These are phyloP conservation scores for Achaetomium macrosporum DNA, from an alignment of 2,329 filamentous ascomycete genomes.

Conservation along the genomic window DNA sequence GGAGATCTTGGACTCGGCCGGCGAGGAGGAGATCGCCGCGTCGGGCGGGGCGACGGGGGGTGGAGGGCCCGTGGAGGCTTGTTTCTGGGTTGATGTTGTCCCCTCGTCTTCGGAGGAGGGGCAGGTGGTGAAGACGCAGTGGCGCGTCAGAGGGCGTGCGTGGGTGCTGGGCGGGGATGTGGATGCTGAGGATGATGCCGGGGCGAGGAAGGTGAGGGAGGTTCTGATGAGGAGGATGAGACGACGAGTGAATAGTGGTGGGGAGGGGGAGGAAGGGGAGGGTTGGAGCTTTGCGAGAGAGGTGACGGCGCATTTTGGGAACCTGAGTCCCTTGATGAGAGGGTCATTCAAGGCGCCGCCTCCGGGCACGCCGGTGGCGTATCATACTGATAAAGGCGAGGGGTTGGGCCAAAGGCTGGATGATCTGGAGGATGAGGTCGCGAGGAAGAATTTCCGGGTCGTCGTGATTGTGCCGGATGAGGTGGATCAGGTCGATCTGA, in stretches of 20 bases:
- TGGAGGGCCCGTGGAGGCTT: slow-evolving; percentile 70
- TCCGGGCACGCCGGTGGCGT: slow-evolving; percentile 56
- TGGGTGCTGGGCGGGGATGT: slow-evolving; percentile 68
- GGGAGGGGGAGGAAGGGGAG: slow-evolving; percentile 28
- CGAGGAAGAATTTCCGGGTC: slow-evolving; percentile 72
- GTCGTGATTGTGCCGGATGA: slow-evolving; percentile 74
- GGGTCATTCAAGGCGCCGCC: slow-evolving; percentile 68
- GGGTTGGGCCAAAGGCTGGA: slow-evolving; percentile 56
- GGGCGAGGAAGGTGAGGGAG: slow-evolving; percentile 47
- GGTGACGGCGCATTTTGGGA: slow-evolving; percentile 84
- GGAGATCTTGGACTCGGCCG: slow-evolving; percentile 56
- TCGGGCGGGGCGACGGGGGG: slow-evolving; percentile 51
- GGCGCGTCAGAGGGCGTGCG: slow-evolving; percentile 72
- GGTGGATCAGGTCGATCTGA: slow-evolving; percentile 69
- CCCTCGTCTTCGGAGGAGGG: slow-evolving; percentile 36
- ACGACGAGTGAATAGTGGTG: slow-evolving; percentile 22
- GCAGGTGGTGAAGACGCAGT: slow-evolving; percentile 58
- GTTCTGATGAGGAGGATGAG: slow-evolving; percentile 60
- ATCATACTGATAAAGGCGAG: slow-evolving; percentile 40
- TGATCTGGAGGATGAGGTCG: slow-evolving; percentile 63
- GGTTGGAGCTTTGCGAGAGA: slow-evolving; percentile 75
- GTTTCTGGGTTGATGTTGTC: slow-evolving; percentile 62
- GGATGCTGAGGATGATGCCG: slow-evolving; percentile 45
- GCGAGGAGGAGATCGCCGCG: slow-evolving; percentile 32
- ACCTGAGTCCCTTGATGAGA: slow-evolving; percentile 74